These are phyloP conservation scores for Populus ilicifolia DNA, from an alignment of 345 rosid species.

Conservation along the genomic window DNA sequence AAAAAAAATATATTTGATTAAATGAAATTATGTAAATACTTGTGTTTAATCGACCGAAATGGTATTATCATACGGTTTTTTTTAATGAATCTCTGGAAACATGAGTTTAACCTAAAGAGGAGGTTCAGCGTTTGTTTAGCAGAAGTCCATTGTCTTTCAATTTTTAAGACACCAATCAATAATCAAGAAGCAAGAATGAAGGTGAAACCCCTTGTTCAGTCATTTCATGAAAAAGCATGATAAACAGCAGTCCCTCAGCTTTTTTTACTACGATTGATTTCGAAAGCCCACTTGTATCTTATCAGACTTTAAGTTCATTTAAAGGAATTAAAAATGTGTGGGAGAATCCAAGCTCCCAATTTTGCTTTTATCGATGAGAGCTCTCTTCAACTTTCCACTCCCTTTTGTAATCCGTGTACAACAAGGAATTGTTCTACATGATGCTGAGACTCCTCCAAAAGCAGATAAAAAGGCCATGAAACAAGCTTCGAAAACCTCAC, in stretches of 20 bases:
- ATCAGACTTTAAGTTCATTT: conserved; percentile 4
- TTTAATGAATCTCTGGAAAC: too few species aligned
- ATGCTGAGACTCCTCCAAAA: not conserved
- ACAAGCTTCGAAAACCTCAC: conserved; percentile 22
- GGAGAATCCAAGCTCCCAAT: conserved; percentile 15
- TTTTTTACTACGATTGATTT: not conserved
- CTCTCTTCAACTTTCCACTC: not conserved
- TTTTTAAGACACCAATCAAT: not conserved
- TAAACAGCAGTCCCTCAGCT: not conserved
- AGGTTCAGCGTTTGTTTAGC: too few species aligned
- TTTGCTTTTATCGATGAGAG: not conserved
- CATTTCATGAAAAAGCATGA: not conserved
- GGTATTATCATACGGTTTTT: too few species aligned
- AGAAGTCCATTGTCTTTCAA: too few species aligned
- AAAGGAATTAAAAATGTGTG: conserved; percentile 7
- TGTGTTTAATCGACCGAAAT: too few species aligned
- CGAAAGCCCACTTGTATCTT: conserved; percentile 12
- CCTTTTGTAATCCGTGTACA: conserved; percentile 14
- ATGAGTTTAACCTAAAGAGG: too few species aligned
- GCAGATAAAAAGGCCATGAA: conserved; percentile 9
- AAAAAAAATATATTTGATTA: too few species aligned
- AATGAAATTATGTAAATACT: too few species aligned
- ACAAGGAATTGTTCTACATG: conserved; percentile 4
- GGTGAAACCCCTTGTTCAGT: not conserved
- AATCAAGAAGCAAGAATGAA: not conserved